Conservation (phyloP, 345 rosid genomes). For the Eucalyptus dawsonii region DNA sequence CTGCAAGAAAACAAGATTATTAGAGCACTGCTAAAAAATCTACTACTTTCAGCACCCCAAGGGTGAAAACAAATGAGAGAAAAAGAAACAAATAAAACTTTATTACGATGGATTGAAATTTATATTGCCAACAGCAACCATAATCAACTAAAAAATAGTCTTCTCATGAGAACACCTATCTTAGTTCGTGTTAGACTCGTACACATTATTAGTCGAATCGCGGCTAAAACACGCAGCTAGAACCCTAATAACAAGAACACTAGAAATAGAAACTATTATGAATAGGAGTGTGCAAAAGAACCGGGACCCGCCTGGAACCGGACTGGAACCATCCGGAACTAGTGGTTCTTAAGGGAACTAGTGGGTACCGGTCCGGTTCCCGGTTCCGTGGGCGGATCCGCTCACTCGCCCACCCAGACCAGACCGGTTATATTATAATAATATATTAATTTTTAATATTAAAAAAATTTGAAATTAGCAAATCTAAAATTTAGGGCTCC, state of each 20-base stretch:
- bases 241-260: neutral
- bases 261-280: neutral
- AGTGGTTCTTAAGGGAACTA: no score
- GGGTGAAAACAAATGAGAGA: neutral
- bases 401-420: no score
- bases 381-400: rapidly evolving
- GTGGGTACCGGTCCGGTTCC: no score
- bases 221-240: neutral
- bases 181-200: neutral
- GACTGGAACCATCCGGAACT: rapidly evolving
- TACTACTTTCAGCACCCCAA: neutral
- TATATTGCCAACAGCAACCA: neutral
- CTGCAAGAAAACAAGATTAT: conserved; percentile 18
- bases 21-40: neutral
- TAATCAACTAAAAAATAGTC: neutral
- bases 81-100: neutral
- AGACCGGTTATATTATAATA: no score
- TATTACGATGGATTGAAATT: neutral
- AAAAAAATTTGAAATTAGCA: no score
- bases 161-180: neutral
- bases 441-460: no score
- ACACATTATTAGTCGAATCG: neutral
- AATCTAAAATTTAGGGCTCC: no score
- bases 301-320: rapidly evolving
- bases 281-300: neutral